Conservation (phyloP, 306 rosid species). For the Fragaria ananassa region DNA sequence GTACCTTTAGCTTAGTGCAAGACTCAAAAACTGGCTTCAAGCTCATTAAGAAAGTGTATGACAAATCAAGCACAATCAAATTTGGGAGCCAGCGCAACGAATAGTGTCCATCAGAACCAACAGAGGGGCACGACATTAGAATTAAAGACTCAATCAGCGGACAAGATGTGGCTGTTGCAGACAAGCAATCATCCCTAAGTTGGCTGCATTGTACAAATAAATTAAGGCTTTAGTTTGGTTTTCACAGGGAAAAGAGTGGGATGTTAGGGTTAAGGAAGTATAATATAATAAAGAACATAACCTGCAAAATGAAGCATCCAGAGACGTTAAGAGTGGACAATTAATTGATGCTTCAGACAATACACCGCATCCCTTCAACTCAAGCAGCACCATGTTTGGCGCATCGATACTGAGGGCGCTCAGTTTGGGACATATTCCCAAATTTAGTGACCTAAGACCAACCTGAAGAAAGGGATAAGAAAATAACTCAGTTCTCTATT, state of each 20-base stretch:
- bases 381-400: slow-evolving; percentile 71
- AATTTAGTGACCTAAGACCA: slow-evolving; percentile 84
- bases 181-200: slow-evolving; percentile 79
- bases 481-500: neutral
- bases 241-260: neutral
- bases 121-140: slow-evolving; percentile 89
- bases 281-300: slow-evolving; percentile 29
- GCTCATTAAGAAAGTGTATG: slow-evolving; percentile 81
- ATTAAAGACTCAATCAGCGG: slow-evolving; percentile 76
- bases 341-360: slow-evolving; percentile 83
- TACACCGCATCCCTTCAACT: slow-evolving; percentile 95
- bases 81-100: slow-evolving; percentile 64
- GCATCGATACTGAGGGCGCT: slow-evolving; percentile 70
- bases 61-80: slow-evolving; percentile 76
- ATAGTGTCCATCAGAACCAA: slow-evolving; percentile 79
- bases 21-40: slow-evolving; percentile 90
- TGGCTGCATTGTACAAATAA: slow-evolving; percentile 53
- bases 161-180: slow-evolving; percentile 90
- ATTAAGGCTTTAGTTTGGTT: slow-evolving; percentile 25
- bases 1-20: slow-evolving; percentile 74
- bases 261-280: neutral
- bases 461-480: slow-evolving; percentile 47
- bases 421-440: slow-evolving; percentile 96
- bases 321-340: slow-evolving; percentile 82
- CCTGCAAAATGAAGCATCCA: slow-evolving; percentile 99